phyloP scores from a whole-genome alignment of 2,329 filamentous ascomycete genomes.

The Dichotomopilus funicola region DNA sequence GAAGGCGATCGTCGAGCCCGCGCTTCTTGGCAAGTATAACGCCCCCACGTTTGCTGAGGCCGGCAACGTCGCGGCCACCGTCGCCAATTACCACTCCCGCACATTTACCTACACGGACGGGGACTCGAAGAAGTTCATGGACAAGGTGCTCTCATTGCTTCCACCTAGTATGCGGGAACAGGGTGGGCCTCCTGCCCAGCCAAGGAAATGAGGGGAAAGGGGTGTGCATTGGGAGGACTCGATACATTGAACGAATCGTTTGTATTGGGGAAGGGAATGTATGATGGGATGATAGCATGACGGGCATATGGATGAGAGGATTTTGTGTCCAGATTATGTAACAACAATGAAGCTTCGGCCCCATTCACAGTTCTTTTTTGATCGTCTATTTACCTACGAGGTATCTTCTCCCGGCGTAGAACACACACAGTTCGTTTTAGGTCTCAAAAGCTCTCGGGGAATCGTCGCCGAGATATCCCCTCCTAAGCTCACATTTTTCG shows the following conservation, averaged over 20 bases:
- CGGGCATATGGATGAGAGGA: background rate
- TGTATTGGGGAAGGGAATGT: no score
- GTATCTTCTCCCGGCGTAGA: no score
- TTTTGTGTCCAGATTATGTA: conserved; percentile 9
- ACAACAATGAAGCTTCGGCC: background rate
- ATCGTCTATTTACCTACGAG: no score
- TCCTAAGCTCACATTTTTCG: no score
- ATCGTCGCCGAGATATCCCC: no score
- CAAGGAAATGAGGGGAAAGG: background rate
- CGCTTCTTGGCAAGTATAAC: conserved; percentile 34
- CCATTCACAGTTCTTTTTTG: no score
- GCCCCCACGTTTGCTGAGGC: conserved; percentile 26
- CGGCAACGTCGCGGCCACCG: conserved; percentile 25
- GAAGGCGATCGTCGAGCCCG: conserved; percentile 31
- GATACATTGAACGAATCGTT: no score
- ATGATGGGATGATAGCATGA: background rate
- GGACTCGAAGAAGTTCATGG: conserved; percentile 25
- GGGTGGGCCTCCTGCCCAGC: conserved; percentile 7
- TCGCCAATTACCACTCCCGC: conserved; percentile 33
- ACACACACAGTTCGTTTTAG: no score
- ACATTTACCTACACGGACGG: conserved; percentile 28
- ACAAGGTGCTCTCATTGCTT: conserved; percentile 28
- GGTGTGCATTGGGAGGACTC: no score
- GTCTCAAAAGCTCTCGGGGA: no score
- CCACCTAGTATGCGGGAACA: conserved; percentile 14